Conservation (phyloP, 176 grass and related monocot species). For the sorghum (Sorghum bicolor) region Sorghum_bicolor_NCBIv3 NC_012879.2:50075501-50076000, state of each 20-base stretch:
- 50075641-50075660: constrained; percentile 80
- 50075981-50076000: constrained; percentile 14
- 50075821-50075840: neutral
- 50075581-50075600: constrained; percentile 29
- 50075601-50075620: constrained; percentile 36
- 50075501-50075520: constrained; percentile 91
- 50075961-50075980: constrained; percentile 22
- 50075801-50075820: neutral
- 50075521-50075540: constrained; percentile 87
- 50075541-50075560: constrained; percentile 53
- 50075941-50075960: constrained; percentile 5
- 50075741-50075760: neutral
- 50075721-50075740: neutral
- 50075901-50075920: constrained; percentile 2
- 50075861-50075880: neutral
- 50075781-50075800: neutral
- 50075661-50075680: constrained; percentile 68
- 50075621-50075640: constrained; percentile 60
- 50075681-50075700: constrained; percentile 89
- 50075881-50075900: neutral
- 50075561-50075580: constrained; percentile 21
- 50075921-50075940: neutral
- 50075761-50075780: neutral
- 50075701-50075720: constrained; percentile 94
- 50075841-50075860: neutral